These are phyloP conservation scores for Vaucheria bursata DNA, from an alignment of 352 stramenopile species.

Conservation along the genomic window DNA sequence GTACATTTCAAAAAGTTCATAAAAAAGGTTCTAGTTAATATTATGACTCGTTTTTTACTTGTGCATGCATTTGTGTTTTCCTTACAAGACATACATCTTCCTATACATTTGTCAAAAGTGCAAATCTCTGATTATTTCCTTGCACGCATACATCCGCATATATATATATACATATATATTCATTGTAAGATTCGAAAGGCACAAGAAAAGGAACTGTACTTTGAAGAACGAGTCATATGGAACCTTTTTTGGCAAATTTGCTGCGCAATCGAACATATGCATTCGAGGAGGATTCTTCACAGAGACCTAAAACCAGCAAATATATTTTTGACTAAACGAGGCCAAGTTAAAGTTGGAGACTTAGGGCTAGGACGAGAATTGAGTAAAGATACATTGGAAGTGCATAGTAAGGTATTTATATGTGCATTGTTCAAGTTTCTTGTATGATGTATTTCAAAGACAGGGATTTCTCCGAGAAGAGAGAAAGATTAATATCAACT, in stretches of 20 bases:
- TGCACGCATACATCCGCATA: too few species aligned
- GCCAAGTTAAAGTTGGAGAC: conserved; percentile 71
- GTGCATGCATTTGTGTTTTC: background rate
- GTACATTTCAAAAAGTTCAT: too few species aligned
- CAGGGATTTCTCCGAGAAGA: background rate
- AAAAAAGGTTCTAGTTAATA: too few species aligned
- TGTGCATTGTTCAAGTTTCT: too few species aligned
- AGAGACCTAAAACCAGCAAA: conserved; percentile 56
- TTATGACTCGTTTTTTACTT: too few species aligned
- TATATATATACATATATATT: too few species aligned
- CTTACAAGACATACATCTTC: background rate
- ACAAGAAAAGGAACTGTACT: conserved; percentile 64
- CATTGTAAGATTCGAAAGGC: conserved; percentile 74
- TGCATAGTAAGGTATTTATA: conserved; percentile 70
- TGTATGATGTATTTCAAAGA: too few species aligned
- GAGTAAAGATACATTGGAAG: conserved; percentile 51
- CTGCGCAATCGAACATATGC: conserved; percentile 44
- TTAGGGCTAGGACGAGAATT: conserved; percentile 51
- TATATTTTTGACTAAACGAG: conserved; percentile 59
- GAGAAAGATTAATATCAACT: too few species aligned
- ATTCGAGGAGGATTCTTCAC: conserved; percentile 52
- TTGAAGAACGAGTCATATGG: conserved; percentile 83
- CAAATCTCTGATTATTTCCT: too few species aligned
- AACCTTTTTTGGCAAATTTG: conserved; percentile 74
- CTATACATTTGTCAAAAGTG: too few species aligned